phyloP scores from a whole-genome alignment of 768 basidiomycete genomes.

The Trametes sanguinea region DNA sequence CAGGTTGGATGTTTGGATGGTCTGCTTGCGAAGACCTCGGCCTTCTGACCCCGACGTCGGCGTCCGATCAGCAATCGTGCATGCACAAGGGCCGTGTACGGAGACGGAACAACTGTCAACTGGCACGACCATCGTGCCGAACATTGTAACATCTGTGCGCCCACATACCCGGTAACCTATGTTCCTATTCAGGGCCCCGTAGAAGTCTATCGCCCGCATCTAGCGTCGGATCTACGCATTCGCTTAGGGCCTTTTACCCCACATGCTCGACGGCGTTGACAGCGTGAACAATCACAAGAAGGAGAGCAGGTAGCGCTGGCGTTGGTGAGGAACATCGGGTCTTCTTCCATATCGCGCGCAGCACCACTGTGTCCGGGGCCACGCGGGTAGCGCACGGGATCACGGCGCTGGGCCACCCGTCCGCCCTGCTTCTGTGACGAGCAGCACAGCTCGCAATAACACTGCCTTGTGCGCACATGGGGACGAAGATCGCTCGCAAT shows the following conservation, averaged over 20 bases:
- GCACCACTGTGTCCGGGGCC: not conserved
- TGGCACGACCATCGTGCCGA: slow-evolving; percentile 3
- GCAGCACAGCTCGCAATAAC: not conserved
- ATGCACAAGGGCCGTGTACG: not conserved
- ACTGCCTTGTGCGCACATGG: not conserved
- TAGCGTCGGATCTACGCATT: slow-evolving; percentile 3
- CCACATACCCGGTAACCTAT: slow-evolving; percentile 10
- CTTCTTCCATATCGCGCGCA: not conserved
- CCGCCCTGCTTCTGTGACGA: slow-evolving; percentile 3
- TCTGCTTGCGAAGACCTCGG: not conserved
- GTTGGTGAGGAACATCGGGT: not conserved
- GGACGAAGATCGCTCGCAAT: no score
- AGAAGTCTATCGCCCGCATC: slow-evolving; percentile 6
- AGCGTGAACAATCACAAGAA: slow-evolving; percentile 7
- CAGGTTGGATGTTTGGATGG: not conserved
- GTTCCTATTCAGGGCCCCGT: not conserved
- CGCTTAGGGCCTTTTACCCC: slow-evolving; percentile 7
- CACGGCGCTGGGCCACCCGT: not conserved
- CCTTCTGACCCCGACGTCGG: not conserved
- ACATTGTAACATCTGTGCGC: not conserved
- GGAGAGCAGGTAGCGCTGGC: not conserved
- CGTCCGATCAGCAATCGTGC: not conserved
- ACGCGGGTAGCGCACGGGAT: not conserved
- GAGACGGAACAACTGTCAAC: not conserved
- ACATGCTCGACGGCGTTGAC: slow-evolving; percentile 9